Evolutionary conservation across 768 basidiomycete species (phyloP).

Genomic region (Mycena vitilis): DNA sequence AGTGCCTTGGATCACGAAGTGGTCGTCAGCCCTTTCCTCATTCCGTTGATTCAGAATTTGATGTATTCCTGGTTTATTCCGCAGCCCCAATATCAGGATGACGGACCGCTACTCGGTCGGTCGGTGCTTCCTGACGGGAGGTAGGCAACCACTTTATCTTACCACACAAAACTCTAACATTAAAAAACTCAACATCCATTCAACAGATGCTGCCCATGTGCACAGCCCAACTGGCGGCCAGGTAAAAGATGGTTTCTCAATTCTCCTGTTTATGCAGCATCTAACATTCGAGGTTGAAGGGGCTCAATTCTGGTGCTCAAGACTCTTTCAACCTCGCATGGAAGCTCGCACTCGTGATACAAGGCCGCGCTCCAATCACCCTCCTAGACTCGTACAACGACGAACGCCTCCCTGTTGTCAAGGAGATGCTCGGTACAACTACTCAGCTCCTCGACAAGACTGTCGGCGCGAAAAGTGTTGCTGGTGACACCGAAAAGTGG

Average conservation of each 20-base stretch:
- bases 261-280: not conserved
- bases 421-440: constrained; percentile 42
- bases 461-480: constrained; percentile 15
- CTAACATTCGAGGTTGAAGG: constrained; percentile 15
- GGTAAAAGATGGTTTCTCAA: constrained; percentile 27
- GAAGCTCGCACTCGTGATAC: constrained; percentile 45
- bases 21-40: not conserved
- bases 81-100: constrained; percentile 41
- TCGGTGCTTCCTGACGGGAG: constrained; percentile 55
- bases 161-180: not conserved
- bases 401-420: constrained; percentile 46
- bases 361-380: constrained; percentile 26
- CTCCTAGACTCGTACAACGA: constrained; percentile 43
- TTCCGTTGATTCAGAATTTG: not conserved
- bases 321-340: constrained; percentile 44
- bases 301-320: constrained; percentile 28
- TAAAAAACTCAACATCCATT: no score
- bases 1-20: constrained; percentile 1
- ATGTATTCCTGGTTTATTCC: not conserved
- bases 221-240: constrained; percentile 35
- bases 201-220: constrained; percentile 42
- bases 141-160: constrained; percentile 36
- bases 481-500: constrained; percentile 32
- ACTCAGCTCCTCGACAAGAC: constrained; percentile 33
- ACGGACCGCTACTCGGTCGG: constrained; percentile 50